These are phyloP conservation scores for Mucor saturninus DNA, from an alignment of 371 early-diverging fungal species.

Conservation along the genomic window DNA sequence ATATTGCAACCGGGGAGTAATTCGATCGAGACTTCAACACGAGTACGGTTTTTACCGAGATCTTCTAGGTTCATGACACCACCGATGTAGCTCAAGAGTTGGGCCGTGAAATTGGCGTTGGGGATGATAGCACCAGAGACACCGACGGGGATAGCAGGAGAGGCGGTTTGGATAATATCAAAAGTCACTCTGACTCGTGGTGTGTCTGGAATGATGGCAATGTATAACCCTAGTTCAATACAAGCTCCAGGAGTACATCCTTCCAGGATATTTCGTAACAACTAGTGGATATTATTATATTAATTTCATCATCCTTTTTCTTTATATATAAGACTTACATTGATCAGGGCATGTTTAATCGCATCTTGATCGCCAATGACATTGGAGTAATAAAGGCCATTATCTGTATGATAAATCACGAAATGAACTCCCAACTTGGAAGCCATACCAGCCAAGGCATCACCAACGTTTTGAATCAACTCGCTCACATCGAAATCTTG, in stretches of 20 bases:
- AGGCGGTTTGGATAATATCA: slow-evolving; percentile 57
- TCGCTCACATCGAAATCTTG: slow-evolving; percentile 66
- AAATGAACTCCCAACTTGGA: slow-evolving; percentile 63
- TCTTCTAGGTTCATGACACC: slow-evolving; percentile 49
- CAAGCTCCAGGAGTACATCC: slow-evolving; percentile 65
- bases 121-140: slow-evolving; percentile 36
- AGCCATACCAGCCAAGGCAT: slow-evolving; percentile 66
- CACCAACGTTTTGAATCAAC: slow-evolving; percentile 65
- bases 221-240: slow-evolving; percentile 62
- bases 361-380: slow-evolving; percentile 65
- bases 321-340: slow-evolving; percentile 42
- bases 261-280: slow-evolving; percentile 61
- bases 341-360: slow-evolving; percentile 60
- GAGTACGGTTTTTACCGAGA: slow-evolving; percentile 39
- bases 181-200: slow-evolving; percentile 48
- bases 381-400: slow-evolving; percentile 56
- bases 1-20: slow-evolving; percentile 34
- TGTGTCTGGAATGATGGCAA: slow-evolving; percentile 27
- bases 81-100: slow-evolving; percentile 54
- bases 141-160: slow-evolving; percentile 42
- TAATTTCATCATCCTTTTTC: not conserved
- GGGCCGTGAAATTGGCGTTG: slow-evolving; percentile 56
- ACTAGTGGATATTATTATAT: slow-evolving; percentile 32
- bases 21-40: slow-evolving; percentile 46
- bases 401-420: slow-evolving; percentile 64